phyloP scores from a whole-genome alignment of 2,329 filamentous ascomycete genomes.

The Venturia pyrina region DNA sequence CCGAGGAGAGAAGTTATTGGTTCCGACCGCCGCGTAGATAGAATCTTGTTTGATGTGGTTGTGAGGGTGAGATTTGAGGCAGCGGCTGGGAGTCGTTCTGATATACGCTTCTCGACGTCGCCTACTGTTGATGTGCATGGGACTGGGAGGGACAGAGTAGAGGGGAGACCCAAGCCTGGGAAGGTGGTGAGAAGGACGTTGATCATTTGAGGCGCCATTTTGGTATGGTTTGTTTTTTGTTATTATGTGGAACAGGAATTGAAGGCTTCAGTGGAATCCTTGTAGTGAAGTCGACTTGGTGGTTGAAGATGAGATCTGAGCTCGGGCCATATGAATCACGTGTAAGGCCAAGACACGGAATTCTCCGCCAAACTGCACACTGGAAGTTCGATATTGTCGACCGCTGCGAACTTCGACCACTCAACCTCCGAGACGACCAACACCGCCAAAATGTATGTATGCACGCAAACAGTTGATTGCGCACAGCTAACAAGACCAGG shows the following conservation, averaged over 20 bases:
- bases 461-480: background rate
- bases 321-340: background rate
- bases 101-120: constrained; percentile 56
- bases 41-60: constrained; percentile 65
- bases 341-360: background rate
- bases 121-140: constrained; percentile 53
- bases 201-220: constrained; percentile 50
- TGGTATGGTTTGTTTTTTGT: constrained; percentile 13
- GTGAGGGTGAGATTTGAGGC: constrained; percentile 61
- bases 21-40: constrained; percentile 41
- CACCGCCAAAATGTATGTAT: constrained; percentile 34
- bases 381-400: background rate
- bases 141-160: constrained; percentile 72
- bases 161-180: constrained; percentile 67
- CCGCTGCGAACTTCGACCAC: background rate
- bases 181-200: constrained; percentile 84
- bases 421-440: constrained; percentile 16
- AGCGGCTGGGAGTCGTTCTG: constrained; percentile 46
- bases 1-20: constrained; percentile 55
- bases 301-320: background rate
- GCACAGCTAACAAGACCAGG: constrained; percentile 40
- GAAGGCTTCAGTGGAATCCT: background rate
- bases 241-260: background rate
- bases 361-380: background rate
- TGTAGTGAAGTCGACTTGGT: background rate